phyloP scores from a whole-genome alignment of 208 protist species.

The Trypanosoma lewisi region DNA sequence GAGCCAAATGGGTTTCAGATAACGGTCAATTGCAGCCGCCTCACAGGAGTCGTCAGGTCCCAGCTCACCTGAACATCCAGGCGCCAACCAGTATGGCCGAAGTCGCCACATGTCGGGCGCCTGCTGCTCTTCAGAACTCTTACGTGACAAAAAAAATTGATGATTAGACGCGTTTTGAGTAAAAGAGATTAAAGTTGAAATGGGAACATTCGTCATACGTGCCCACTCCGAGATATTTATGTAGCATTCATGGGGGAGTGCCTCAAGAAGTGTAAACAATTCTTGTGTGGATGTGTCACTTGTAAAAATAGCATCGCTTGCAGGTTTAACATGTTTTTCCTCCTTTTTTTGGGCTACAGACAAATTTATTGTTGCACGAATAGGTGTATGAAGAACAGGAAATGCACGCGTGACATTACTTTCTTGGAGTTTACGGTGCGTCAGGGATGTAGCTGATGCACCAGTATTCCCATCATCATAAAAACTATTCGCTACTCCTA shows the following conservation, averaged over 20 bases:
- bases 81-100: slow-evolving; percentile 73
- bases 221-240: slow-evolving; percentile 16
- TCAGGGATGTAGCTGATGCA: slow-evolving; percentile 13
- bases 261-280: slow-evolving; percentile 16
- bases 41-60: slow-evolving; percentile 22
- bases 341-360: neutral
- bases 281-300: neutral
- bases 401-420: slow-evolving; percentile 31
- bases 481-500: slow-evolving; percentile 47
- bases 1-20: slow-evolving; percentile 61
- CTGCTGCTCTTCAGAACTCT: neutral
- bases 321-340: neutral
- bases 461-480: slow-evolving; percentile 34
- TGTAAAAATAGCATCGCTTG: neutral
- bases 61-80: slow-evolving; percentile 46
- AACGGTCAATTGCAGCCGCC: slow-evolving; percentile 19
- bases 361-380: slow-evolving; percentile 8
- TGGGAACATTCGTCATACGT: neutral
- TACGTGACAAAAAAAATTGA: slow-evolving; percentile 20
- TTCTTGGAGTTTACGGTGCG: slow-evolving; percentile 14
- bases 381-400: slow-evolving; percentile 29
- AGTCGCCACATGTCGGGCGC: slow-evolving; percentile 35
- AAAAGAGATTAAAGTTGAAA: slow-evolving; percentile 1
- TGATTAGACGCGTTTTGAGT: neutral
- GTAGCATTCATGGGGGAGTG: slow-evolving; percentile 17